Base-by-base conservation (phyloP, 75 land plant species). In the Pinus taeda region DNA sequence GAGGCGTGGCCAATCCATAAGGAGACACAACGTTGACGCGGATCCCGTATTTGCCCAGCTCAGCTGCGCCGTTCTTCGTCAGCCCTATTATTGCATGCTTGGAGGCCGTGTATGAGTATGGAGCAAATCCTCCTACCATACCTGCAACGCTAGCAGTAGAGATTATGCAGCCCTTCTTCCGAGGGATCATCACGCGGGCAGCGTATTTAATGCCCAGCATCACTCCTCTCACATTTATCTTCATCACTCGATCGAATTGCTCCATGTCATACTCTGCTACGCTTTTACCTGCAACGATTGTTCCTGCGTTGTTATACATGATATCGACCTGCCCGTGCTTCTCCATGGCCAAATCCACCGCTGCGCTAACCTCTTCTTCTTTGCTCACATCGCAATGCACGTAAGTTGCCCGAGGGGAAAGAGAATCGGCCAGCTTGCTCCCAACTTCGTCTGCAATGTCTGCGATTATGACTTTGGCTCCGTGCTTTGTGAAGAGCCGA, bases 141-240 rank as follows among this genome's bases (percentile, higher is more conserved):
- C 61, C 18, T 60, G 2, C 24, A 60, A n/a, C 0, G 24, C 61
- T 60, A 21, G 61, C 24, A n/a, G 61, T 60, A 9, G 61, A 60
- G 9, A 60, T 60, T 60, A 60, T 60, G 61, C 81, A 81, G 62
- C 88, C 87, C 8, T 84, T 78, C 57, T 82, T 79, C 8, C 33
- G 57, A 0, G 92, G 94, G 26, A 83, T 73, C 94, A 92, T 92
- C 18, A 86, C 90, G 30, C 90, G 83, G 20, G 94, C 87, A 1
- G 94, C 92, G 70, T 92, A 92, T 82, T 92, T 92, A 33, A 90
- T 81, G 20, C 94, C 94, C 76, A 87, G 79, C 14, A 89, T 72
- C 33, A 70, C 65, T 8, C 90, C 94, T 1, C 92, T 76, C 18
- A 92, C 75, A 79, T 92, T 89, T n/a, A 90, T 79, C 14, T 60